Base-by-base conservation (phyloP, 441 rosid genomes). In the Erodium moschatum region DNA sequence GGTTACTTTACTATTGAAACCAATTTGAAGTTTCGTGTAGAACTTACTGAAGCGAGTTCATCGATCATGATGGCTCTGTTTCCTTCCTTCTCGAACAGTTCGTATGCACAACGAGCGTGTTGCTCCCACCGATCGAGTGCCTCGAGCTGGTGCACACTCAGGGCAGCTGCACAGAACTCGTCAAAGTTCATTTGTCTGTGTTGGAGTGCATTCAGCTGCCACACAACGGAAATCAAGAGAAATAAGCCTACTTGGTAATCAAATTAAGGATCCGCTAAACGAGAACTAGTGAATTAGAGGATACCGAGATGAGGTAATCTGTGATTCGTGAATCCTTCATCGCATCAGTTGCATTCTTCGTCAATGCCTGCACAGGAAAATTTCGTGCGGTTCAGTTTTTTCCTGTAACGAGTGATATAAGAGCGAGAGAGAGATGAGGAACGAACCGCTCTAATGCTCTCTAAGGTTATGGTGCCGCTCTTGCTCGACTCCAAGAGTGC, bases 101-200 rank as follows among this genome's bases (percentile, higher is more conserved):
- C 96, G 70, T 85, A 24, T 0, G 27, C 27, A 24, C 27, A 24
- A 24, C 27, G 27, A 24, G 27, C 27, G 27, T 24, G 27, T 88
- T 10, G 96, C 97, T 91, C 95, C 98, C 98, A 93, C 13, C 66
- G 69, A 76, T 85, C 93, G 52, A 85, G 86, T 18, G 92, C 88
- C 84, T 91, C 98, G 65, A 89, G 82, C 83, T 89, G 98, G 84
- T 89, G 92, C 72, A 94, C 92, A 18, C 90, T 91, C 38, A 89
- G 69, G 16, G 94, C 81, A 75, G 98, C 97, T 69, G 97, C 96
- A 80, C 97, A 89, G 75, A 94, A 94, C 81, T 94, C 98, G 80
- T 86, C 91, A 54, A 93, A 93, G 69, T 81, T 90, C 97, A 91
- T 88, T 69, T 86, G 85, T 86, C 87, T 89, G 88, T 86, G 85